These are phyloP conservation scores for Monascus ruber DNA, from an alignment of 2,329 filamentous ascomycete species.

Conservation along the genomic window DNA sequence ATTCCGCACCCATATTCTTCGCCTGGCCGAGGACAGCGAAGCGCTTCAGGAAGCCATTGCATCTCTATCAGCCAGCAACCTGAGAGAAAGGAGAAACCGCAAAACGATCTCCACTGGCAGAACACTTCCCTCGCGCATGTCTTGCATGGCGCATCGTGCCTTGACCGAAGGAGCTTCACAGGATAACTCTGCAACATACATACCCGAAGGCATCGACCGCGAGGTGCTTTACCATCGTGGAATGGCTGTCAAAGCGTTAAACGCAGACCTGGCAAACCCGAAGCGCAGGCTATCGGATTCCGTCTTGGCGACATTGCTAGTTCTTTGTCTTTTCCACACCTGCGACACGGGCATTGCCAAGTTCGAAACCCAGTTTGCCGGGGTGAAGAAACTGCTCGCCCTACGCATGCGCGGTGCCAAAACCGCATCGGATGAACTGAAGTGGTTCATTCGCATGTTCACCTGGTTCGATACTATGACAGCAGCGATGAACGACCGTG, in stretches of 20 bases:
- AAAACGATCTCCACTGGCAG: slow-evolving; percentile 44
- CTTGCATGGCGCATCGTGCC: slow-evolving; percentile 35
- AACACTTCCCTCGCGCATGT: slow-evolving; percentile 39
- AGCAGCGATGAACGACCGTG: slow-evolving; percentile 81
- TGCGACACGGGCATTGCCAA: slow-evolving; percentile 87
- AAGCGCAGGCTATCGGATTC: slow-evolving; percentile 69
- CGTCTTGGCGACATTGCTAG: slow-evolving; percentile 72
- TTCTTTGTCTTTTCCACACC: slow-evolving; percentile 86
- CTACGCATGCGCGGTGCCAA: slow-evolving; percentile 55
- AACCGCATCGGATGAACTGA: slow-evolving; percentile 52
- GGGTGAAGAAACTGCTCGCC: slow-evolving; percentile 78
- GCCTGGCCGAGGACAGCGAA: slow-evolving; percentile 63
- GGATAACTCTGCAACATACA: slow-evolving; percentile 29
- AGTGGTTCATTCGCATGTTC: slow-evolving; percentile 86
- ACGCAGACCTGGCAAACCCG: slow-evolving; percentile 70
- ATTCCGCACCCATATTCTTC: slow-evolving; percentile 71
- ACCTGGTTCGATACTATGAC: slow-evolving; percentile 92
- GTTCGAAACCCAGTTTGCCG: slow-evolving; percentile 86
- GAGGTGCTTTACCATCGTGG: slow-evolving; percentile 78
- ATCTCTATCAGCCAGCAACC: slow-evolving; percentile 75
- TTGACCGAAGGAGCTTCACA: slow-evolving; percentile 28
- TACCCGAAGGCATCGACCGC: slow-evolving; percentile 50
- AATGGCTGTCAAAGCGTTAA: slow-evolving; percentile 71
- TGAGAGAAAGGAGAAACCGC: slow-evolving; percentile 62
- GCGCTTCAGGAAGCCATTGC: slow-evolving; percentile 89